These are phyloP conservation scores for Fusarium newnesense DNA, from an alignment of 2,329 filamentous ascomycete species.

Conservation along the genomic window DNA sequence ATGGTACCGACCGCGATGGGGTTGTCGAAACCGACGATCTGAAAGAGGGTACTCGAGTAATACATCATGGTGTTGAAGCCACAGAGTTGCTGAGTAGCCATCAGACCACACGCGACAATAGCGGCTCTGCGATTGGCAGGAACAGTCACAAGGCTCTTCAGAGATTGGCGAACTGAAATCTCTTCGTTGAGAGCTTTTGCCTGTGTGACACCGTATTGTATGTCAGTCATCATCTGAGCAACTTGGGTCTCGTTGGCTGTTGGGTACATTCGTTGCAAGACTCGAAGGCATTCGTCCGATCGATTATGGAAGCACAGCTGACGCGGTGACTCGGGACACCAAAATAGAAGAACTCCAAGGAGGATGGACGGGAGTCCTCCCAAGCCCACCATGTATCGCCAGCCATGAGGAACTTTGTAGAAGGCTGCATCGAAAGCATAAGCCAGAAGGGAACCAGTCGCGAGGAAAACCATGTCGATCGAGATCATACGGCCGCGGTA, in stretches of 20 bases:
- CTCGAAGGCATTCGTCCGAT: slow-evolving; percentile 50
- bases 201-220: not conserved
- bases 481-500: slow-evolving; percentile 60
- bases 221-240: slow-evolving; percentile 40
- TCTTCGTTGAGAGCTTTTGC: not conserved
- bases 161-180: not conserved
- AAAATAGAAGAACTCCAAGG: slow-evolving; percentile 53
- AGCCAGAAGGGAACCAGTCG: slow-evolving; percentile 53
- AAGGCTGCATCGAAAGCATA: slow-evolving; percentile 55
- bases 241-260: slow-evolving; percentile 53
- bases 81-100: slow-evolving; percentile 51
- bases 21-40: slow-evolving; percentile 59
- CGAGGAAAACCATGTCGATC: slow-evolving; percentile 59
- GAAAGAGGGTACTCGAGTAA: slow-evolving; percentile 60
- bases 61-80: slow-evolving; percentile 63
- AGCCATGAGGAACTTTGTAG: slow-evolving; percentile 53
- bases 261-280: slow-evolving; percentile 54
- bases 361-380: slow-evolving; percentile 59
- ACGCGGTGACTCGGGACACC: slow-evolving; percentile 60
- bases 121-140: not conserved
- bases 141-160: not conserved
- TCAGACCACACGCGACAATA: not conserved
- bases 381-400: slow-evolving; percentile 60
- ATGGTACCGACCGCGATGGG: slow-evolving; percentile 57
- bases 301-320: slow-evolving; percentile 56